These are phyloP conservation scores for Stenocarpella maydis DNA, from an alignment of 2,329 filamentous ascomycete species.

Conservation along the genomic window DNA sequence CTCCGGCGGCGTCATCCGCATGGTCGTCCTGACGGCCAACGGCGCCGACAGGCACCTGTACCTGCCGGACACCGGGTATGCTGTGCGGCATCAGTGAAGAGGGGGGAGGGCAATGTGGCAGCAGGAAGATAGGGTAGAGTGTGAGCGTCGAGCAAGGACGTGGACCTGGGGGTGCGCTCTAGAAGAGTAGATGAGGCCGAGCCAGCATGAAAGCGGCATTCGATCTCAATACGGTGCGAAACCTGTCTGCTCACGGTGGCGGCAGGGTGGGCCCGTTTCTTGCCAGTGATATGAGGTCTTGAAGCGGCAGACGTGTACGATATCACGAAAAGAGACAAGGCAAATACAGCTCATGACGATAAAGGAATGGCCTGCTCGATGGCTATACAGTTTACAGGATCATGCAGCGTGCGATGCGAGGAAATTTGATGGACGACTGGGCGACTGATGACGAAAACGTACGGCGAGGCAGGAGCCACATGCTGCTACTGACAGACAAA, in stretches of 20 bases:
- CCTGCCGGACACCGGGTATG: conserved; percentile 90
- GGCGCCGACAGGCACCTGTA: conserved; percentile 95
- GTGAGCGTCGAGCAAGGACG: conserved; percentile 8
- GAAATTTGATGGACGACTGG: no score
- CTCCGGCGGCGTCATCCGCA: conserved; percentile 95
- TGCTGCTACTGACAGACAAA: no score
- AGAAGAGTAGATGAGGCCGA: not conserved
- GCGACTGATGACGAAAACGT: no score
- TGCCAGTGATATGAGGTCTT: not conserved
- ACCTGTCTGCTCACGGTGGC: not conserved
- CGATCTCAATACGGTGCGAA: not conserved
- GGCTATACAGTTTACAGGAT: no score
- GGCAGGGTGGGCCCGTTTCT: not conserved
- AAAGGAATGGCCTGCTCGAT: no score
- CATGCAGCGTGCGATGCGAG: no score
- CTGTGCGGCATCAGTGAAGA: conserved; percentile 70
- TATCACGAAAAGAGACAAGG: conserved; percentile 23
- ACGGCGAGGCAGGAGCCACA: no score
- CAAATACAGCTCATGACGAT: conserved; percentile 19
- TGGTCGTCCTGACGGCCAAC: conserved; percentile 92
- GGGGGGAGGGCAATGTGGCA: conserved; percentile 38
- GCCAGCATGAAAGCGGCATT: not conserved
- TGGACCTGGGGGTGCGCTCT: not conserved
- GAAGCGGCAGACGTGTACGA: conserved; percentile 4
- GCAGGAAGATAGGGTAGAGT: conserved; percentile 32